A percentile compares a stretch with the other conserved stretches of the same genome.
Conservation (phyloP, 1,284 basidiomycete species). For the Macrocybe sp. region DNA sequence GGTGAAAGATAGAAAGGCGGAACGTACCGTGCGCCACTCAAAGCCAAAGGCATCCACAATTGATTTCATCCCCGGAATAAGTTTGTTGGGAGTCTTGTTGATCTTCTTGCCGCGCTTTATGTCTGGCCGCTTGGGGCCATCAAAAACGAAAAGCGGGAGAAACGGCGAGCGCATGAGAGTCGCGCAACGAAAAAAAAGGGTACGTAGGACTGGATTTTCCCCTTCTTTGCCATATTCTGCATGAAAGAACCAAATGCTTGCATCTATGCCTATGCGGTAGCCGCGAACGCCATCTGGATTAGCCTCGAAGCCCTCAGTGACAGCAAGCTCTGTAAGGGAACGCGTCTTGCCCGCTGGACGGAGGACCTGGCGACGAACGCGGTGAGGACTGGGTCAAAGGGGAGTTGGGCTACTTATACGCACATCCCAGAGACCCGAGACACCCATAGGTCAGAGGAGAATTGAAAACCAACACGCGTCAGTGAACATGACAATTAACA, state of each 20-base stretch:
- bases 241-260: constrained; percentile 81
- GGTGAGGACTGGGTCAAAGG: background rate
- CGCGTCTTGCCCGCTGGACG: constrained; percentile 56
- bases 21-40: constrained; percentile 73
- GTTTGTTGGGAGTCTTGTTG: constrained; percentile 55
- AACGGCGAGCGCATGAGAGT: constrained; percentile 76
- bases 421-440: constrained; percentile 13
- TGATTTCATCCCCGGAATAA: constrained; percentile 61
- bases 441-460: constrained; percentile 2
- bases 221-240: constrained; percentile 70
- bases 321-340: constrained; percentile 64
- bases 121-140: constrained; percentile 81
- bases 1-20: background rate
- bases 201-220: constrained; percentile 74
- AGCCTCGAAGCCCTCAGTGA: constrained; percentile 65
- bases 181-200: constrained; percentile 71
- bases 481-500: background rate
- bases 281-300: constrained; percentile 55
- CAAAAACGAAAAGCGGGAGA: constrained; percentile 90
- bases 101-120: constrained; percentile 80
- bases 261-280: constrained; percentile 72
- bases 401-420: background rate
- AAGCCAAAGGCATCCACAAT: constrained; percentile 89
- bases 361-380: constrained; percentile 42
- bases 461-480: too few relatives aligned